Percentiles rank a stretch among this genome's conserved stretches.
These are phyloP conservation scores for Blastobotrys proliferans DNA, from an alignment of 1,139 yeast genomes.

Conservation along the genomic window DNA sequence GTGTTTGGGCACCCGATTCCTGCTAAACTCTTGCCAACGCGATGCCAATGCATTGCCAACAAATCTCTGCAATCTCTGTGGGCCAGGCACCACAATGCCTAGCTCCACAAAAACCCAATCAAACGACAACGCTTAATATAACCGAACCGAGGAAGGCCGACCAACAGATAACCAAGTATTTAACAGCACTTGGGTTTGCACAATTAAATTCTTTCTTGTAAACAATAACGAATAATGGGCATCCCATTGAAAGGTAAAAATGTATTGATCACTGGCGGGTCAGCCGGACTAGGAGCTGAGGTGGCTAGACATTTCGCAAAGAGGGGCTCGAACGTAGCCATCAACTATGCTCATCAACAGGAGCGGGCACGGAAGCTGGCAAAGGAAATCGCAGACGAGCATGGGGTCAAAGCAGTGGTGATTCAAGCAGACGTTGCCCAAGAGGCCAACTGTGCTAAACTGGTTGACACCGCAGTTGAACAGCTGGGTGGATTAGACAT, in stretches of 20 bases:
- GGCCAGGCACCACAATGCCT: too few relatives aligned
- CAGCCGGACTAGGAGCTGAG: conserved; percentile 32
- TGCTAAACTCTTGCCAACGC: too few relatives aligned
- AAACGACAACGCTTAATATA: too few relatives aligned
- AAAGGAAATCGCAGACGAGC: conserved; percentile 16
- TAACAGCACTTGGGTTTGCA: neutral
- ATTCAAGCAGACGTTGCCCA: conserved; percentile 25
- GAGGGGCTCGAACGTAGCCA: conserved; percentile 29
- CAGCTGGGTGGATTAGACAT: conserved; percentile 30
- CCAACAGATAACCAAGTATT: neutral
- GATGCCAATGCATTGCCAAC: too few relatives aligned
- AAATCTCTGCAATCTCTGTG: too few relatives aligned
- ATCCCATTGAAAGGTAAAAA: conserved; percentile 23
- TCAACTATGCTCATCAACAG: conserved; percentile 34
- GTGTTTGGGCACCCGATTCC: too few relatives aligned
- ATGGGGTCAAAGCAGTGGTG: conserved; percentile 22
- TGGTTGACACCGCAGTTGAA: conserved; percentile 25
- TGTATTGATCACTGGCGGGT: conserved; percentile 33
- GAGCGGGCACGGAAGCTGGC: conserved; percentile 33
- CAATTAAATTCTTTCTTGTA: neutral
- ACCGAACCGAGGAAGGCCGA: neutral
- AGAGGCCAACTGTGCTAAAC: conserved; percentile 22
- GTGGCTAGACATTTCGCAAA: conserved; percentile 27
- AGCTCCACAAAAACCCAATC: too few relatives aligned
- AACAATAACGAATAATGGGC: neutral